These are phyloP conservation scores for Thuja plicata DNA, from an alignment of 83 land plant species.

Conservation along the genomic window DNA sequence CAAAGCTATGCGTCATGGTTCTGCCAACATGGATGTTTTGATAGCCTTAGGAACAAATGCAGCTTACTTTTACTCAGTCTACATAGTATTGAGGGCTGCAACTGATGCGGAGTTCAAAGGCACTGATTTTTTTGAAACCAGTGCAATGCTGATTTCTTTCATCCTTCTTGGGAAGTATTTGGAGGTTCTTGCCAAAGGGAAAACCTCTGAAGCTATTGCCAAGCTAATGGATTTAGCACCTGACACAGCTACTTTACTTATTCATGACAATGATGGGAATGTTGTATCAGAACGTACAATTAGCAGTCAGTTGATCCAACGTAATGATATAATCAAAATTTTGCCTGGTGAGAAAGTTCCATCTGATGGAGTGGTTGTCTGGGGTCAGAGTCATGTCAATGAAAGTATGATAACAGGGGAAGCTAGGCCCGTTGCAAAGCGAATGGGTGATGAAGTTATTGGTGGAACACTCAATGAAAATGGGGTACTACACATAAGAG, in stretches of 20 bases:
- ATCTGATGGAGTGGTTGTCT: constrained; percentile 72
- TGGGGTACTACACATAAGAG: constrained; percentile 57
- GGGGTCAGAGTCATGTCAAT: constrained; percentile 86
- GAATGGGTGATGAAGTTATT: constrained; percentile 64
- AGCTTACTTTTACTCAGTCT: constrained; percentile 79
- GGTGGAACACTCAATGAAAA: constrained; percentile 81
- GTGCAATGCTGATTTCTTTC: constrained; percentile 83
- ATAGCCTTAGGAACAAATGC: constrained; percentile 80
- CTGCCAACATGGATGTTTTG: constrained; percentile 87
- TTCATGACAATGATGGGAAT: constrained; percentile 48
- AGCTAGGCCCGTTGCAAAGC: constrained; percentile 69
- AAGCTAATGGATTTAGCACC: constrained; percentile 75
- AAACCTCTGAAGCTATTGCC: constrained; percentile 81
- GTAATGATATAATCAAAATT: constrained; percentile 71
- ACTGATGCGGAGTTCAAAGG: constrained; percentile 46
- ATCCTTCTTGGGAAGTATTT: constrained; percentile 77
- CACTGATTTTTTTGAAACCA: constrained; percentile 81
- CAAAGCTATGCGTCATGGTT: constrained; percentile 60
- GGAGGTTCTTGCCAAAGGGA: constrained; percentile 80
- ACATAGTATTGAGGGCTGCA: constrained; percentile 52
- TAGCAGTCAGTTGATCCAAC: constrained; percentile 71
- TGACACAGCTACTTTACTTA: constrained; percentile 59
- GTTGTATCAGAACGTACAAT: constrained; percentile 54
- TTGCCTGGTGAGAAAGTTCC: constrained; percentile 72
- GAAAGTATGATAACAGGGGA: constrained; percentile 95